phyloP scores from a whole-genome alignment of 371 early-diverging fungal species.

The Apophysomyces ossiformis region DNA sequence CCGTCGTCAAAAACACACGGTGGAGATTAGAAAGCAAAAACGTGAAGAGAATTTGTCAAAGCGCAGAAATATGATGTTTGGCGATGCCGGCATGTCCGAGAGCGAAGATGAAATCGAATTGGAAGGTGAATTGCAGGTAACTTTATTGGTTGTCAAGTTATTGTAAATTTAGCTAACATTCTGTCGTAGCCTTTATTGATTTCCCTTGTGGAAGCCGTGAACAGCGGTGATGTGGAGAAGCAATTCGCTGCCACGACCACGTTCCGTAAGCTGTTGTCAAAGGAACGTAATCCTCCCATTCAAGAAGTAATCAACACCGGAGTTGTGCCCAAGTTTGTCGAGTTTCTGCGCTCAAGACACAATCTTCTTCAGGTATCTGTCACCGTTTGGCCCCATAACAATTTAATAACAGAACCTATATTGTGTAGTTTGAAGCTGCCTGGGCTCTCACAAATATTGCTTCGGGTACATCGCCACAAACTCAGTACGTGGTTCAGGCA shows the following conservation, averaged over 20 bases:
- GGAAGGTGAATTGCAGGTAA: slow-evolving; percentile 17
- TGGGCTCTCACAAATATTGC: slow-evolving; percentile 99
- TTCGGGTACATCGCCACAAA: slow-evolving; percentile 97
- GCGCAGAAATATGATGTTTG: slow-evolving; percentile 24
- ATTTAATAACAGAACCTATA: background rate
- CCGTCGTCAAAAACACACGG: slow-evolving; percentile 52
- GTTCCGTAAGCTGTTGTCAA: slow-evolving; percentile 97
- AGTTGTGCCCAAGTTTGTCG: slow-evolving; percentile 96
- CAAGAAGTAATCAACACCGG: slow-evolving; percentile 95
- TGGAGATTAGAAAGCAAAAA: slow-evolving; percentile 95
- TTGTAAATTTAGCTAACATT: background rate
- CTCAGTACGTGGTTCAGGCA: slow-evolving; percentile 91
- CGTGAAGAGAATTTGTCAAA: slow-evolving; percentile 81
- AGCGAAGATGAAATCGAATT: slow-evolving; percentile 81
- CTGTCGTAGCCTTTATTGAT: slow-evolving; percentile 32
- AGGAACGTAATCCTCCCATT: slow-evolving; percentile 98
- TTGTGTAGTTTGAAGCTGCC: slow-evolving; percentile 97
- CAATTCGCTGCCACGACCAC: slow-evolving; percentile 88
- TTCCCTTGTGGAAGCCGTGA: slow-evolving; percentile 75
- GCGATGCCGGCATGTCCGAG: slow-evolving; percentile 51
- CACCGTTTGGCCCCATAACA: background rate
- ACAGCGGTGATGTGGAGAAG: slow-evolving; percentile 76
- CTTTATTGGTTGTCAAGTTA: background rate
- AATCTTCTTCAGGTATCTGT: slow-evolving; percentile 84
- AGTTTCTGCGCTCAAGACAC: slow-evolving; percentile 85